Base-by-base conservation (phyloP, 2,329 filamentous ascomycete species). In the Fusarium pilosicola region DNA sequence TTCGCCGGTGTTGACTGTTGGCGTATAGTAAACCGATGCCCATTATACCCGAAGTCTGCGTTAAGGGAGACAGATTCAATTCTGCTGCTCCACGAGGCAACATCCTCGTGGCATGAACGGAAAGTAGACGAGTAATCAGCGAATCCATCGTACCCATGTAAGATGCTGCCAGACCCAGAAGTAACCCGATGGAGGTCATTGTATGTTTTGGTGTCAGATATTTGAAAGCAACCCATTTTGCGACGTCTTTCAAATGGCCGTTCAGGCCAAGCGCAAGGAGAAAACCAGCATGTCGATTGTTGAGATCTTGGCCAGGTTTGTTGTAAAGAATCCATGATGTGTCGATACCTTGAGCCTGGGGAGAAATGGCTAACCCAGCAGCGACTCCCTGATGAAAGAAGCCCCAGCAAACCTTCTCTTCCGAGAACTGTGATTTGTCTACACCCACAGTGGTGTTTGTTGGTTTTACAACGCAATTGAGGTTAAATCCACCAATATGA, bases 241-340 rank as follows among this genome's bases (percentile, higher is more conserved):
- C 96, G 34, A 99, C 89, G 13, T 91, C 93, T 76, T 94, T 96
- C n/a, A 99, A 86, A 83, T 99, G 97, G 0, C 96, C 97, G 77
- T 98, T 98, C 30, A 99, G 86, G 7, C 96, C 96, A 9, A 99
- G 87, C 9, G 95, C 96, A 1, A 99, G 87, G 48, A 99, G 84
- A 73, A 99, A 96, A 0, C 96, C 96, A 36, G 96, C 97, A 81
- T 99, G 96, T n/a, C 96, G 90, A 79, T 98, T 98, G 72, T 93
- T 98, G 20, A 98, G 87, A 60, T 99, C 96, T 42, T 91, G 89
- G 0, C 85, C 85, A 0, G 96, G 96, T 80, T 97, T 98, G 85
- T 99, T 99, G 87, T 97, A 99, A 39, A 98, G 88, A 75, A 99
- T 98, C 97, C 97, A 99, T 0, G 96, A 98, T 0, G 95, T 98